These are phyloP conservation scores for Lentinula raphanica DNA, from an alignment of 768 basidiomycete genomes.

Conservation along the genomic window DNA sequence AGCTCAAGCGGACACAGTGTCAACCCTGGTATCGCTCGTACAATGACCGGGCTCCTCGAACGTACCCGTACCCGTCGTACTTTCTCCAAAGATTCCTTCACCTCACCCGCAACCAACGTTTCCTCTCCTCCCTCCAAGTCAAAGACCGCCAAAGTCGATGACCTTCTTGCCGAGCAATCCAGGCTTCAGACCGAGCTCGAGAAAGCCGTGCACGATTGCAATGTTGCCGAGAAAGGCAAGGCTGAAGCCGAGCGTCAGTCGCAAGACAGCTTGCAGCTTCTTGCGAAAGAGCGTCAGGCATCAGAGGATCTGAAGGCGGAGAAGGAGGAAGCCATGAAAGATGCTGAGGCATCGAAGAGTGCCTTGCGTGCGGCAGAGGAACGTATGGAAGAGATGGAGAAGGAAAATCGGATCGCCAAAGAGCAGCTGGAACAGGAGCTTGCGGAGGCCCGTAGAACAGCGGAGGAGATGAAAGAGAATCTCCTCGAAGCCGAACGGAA, in stretches of 20 bases:
- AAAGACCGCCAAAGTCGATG: background rate
- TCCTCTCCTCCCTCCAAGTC: background rate
- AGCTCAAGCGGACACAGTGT: background rate
- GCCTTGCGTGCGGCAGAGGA: background rate
- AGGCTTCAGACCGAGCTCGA: slow-evolving; percentile 1
- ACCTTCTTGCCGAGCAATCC: background rate
- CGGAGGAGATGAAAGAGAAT: background rate
- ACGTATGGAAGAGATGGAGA: background rate
- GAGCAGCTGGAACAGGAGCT: background rate
- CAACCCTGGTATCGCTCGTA: slow-evolving; percentile 3
- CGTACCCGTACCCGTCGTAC: slow-evolving; percentile 8
- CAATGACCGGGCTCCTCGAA: slow-evolving; percentile 4
- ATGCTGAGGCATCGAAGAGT: background rate
- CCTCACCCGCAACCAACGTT: background rate
- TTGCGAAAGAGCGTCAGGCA: background rate
- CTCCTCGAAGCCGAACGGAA: background rate
- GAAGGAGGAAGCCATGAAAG: background rate
- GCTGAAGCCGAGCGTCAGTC: slow-evolving; percentile 1
- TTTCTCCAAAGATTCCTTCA: slow-evolving; percentile 3
- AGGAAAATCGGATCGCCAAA: background rate
- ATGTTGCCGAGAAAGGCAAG: slow-evolving; percentile 3
- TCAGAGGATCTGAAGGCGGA: background rate
- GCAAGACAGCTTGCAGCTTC: background rate
- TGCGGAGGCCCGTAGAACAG: background rate
- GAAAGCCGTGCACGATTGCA: slow-evolving; percentile 2